Conservation (phyloP, 495 filamentous ascomycete species). For the Podospora pseudoanserina region DNA sequence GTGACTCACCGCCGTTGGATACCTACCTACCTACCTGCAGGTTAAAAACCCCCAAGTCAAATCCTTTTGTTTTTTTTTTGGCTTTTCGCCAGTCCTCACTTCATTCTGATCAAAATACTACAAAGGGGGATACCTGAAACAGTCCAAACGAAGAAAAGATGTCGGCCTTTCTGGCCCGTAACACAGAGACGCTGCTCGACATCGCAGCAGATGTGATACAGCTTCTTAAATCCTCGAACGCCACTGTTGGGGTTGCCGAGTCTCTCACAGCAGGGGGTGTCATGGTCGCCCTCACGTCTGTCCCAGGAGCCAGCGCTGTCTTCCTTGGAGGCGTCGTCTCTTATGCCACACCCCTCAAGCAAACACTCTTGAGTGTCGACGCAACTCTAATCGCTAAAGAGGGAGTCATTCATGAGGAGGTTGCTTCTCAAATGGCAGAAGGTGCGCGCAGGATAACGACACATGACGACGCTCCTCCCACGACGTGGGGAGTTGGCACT, state of each 20-base stretch:
- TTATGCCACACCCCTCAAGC: constrained; percentile 33
- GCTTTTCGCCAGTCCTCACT: too few species aligned
- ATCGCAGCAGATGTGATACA: constrained; percentile 24
- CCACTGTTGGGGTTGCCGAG: constrained; percentile 31
- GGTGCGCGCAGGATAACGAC: constrained; percentile 23
- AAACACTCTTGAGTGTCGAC: constrained; percentile 25
- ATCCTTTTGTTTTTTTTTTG: too few species aligned
- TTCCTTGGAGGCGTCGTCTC: constrained; percentile 36
- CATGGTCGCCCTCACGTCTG: constrained; percentile 29
- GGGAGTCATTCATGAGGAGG: constrained; percentile 34
- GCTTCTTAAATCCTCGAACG: constrained; percentile 20
- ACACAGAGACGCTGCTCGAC: constrained; percentile 20
- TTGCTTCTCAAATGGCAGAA: constrained; percentile 33
- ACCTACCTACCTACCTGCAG: too few species aligned
- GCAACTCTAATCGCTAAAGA: constrained; percentile 29
- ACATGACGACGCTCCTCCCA: constrained; percentile 16
- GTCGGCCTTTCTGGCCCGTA: not conserved
- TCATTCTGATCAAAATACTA: too few species aligned
- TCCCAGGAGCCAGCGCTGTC: constrained; percentile 28
- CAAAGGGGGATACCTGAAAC: too few species aligned
- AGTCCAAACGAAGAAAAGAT: not conserved
- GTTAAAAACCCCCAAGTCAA: too few species aligned
- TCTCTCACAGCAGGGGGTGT: constrained; percentile 32
- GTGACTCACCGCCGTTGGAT: too few species aligned
- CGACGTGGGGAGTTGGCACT: constrained; percentile 33